Conservation (phyloP, 2,329 filamentous ascomycete genomes). For the Phaeophleospora eucalypticola region DNA sequence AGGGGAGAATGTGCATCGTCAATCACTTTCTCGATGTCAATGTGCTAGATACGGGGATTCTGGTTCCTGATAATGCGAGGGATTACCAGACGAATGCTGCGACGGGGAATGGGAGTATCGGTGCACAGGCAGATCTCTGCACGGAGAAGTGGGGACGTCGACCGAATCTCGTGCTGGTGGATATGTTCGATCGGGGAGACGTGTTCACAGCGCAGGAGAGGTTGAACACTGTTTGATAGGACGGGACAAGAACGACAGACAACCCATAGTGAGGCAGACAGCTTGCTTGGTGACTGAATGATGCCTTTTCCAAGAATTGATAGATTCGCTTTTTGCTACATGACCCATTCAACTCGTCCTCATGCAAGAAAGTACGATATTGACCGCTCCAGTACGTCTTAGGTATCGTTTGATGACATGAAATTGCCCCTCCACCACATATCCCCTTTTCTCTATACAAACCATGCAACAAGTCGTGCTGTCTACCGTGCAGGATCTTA, state of each 20-base stretch:
- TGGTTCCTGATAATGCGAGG: conserved; percentile 38
- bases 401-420: too few species aligned
- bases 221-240: conserved; percentile 33
- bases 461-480: not conserved
- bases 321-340: too few species aligned
- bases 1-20: conserved; percentile 45
- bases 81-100: conserved; percentile 42
- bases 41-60: conserved; percentile 33
- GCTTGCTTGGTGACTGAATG: too few species aligned
- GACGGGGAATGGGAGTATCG: conserved; percentile 44
- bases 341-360: too few species aligned
- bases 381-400: too few species aligned
- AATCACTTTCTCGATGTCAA: conserved; percentile 46
- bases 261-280: too few species aligned
- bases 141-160: conserved; percentile 29
- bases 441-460: too few species aligned
- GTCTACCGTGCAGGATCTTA: not conserved
- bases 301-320: too few species aligned
- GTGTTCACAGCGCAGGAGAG: conserved; percentile 39
- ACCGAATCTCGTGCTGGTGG: conserved; percentile 43
- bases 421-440: too few species aligned
- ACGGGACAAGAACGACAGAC: too few species aligned
- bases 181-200: conserved; percentile 44
- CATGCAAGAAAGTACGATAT: too few species aligned
- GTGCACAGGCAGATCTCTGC: conserved; percentile 40